Conservation (phyloP, 306 rosid genomes). For the Quercus agrifolia region DNA sequence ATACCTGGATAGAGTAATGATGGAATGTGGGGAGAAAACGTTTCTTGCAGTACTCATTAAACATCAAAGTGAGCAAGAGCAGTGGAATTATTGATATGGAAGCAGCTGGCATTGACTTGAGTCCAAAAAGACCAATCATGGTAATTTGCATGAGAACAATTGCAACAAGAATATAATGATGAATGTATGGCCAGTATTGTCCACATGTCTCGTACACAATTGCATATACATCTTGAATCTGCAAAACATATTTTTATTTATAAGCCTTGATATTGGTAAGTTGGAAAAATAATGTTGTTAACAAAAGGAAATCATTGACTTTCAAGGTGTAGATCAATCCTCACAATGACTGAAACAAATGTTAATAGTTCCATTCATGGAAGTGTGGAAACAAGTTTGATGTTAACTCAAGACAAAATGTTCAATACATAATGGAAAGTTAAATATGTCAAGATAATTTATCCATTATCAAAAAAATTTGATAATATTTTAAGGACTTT, state of each 20-base stretch:
- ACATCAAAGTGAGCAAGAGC: constrained; percentile 61
- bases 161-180: constrained; percentile 69
- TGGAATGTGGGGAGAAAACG: constrained; percentile 83
- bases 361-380: not conserved
- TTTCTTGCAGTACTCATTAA: constrained; percentile 83
- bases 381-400: not conserved
- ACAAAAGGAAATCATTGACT: not conserved
- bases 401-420: not conserved
- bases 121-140: constrained; percentile 89
- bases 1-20: constrained; percentile 63
- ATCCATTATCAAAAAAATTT: not conserved
- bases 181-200: constrained; percentile 85
- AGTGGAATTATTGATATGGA: constrained; percentile 75
- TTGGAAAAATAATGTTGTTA: not conserved
- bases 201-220: constrained; percentile 77
- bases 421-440: not conserved
- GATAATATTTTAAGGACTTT: not conserved
- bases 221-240: constrained; percentile 80
- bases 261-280: not conserved
- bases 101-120: constrained; percentile 83
- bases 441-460: not conserved
- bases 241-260: constrained; percentile 25
- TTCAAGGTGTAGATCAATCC: not conserved
- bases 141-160: constrained; percentile 84
- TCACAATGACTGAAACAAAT: not conserved